Conservation (phyloP, 768 basidiomycete genomes). For the Cyclocybe aegerita region DNA sequence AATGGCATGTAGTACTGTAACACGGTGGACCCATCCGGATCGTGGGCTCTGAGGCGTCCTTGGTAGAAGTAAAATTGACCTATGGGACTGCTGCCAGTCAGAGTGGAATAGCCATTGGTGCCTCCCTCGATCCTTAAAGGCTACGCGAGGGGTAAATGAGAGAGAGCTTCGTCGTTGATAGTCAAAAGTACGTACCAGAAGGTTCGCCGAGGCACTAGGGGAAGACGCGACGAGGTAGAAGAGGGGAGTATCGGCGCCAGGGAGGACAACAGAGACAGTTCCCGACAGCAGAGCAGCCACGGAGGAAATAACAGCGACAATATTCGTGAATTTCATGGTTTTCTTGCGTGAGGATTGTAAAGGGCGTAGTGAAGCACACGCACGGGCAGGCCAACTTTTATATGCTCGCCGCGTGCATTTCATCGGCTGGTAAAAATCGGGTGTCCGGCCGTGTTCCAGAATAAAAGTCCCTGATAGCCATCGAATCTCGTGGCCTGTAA, state of each 20-base stretch:
- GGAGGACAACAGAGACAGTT: slow-evolving; percentile 9
- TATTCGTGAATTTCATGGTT: no score
- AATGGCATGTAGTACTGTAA: slow-evolving; percentile 8
- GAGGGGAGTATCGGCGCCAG: slow-evolving; percentile 23
- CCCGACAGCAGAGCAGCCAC: no score
- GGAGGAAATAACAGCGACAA: no score
- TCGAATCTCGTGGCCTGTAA: no score
- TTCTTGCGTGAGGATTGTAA: no score
- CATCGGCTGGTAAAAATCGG: no score
- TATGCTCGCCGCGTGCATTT: no score
- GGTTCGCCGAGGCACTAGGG: slow-evolving; percentile 17
- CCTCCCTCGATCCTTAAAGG: slow-evolving; percentile 17
- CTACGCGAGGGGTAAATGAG: slow-evolving; percentile 5
- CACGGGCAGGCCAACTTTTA: no score
- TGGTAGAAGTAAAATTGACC: slow-evolving; percentile 26
- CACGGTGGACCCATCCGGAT: slow-evolving; percentile 9
- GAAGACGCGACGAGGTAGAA: slow-evolving; percentile 26
- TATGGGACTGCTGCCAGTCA: slow-evolving; percentile 21
- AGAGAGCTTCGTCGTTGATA: neutral
- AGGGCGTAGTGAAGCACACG: no score
- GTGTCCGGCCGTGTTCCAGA: no score
- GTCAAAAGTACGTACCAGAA: slow-evolving; percentile 15
- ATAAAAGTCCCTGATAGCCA: no score
- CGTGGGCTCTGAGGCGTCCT: slow-evolving; percentile 15
- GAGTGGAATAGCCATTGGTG: slow-evolving; percentile 11